phyloP scores from a whole-genome alignment of 306 rosid genomes.

The Echinosophora koreensis region DNA sequence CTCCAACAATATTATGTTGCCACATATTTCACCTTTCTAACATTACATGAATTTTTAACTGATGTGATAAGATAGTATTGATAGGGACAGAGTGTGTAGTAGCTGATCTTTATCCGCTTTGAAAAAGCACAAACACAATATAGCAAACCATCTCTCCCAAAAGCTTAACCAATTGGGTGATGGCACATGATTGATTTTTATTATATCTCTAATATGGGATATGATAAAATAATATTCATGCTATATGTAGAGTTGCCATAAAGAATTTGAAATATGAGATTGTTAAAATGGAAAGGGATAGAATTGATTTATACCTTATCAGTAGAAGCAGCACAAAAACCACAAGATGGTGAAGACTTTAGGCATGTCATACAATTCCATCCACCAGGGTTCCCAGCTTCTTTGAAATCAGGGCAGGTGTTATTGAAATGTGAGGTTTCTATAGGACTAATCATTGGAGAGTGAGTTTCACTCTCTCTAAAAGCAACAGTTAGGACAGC shows the following conservation, averaged over 20 bases:
- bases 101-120: too few species aligned
- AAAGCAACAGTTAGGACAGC: constrained; percentile 55
- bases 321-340: constrained; percentile 60
- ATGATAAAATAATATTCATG: not conserved
- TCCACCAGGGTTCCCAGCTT: constrained; percentile 23
- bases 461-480: constrained; percentile 52
- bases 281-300: not conserved
- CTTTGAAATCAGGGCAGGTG: constrained; percentile 58
- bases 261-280: not conserved
- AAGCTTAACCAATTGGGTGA: too few species aligned
- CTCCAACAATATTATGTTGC: too few species aligned
- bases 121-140: too few species aligned
- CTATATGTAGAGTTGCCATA: not conserved
- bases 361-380: constrained; percentile 69
- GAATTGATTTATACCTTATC: constrained; percentile 53
- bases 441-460: constrained; percentile 52
- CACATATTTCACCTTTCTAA: too few species aligned
- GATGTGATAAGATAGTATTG: too few species aligned
- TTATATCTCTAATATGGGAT: too few species aligned
- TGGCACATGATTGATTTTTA: too few species aligned
- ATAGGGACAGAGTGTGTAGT: too few species aligned
- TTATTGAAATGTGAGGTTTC: constrained; percentile 42
- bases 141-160: too few species aligned
- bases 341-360: constrained; percentile 62
- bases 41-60: too few species aligned